phyloP scores from a whole-genome alignment of 345 rosid genomes.

The Erodium maritimum region DNA sequence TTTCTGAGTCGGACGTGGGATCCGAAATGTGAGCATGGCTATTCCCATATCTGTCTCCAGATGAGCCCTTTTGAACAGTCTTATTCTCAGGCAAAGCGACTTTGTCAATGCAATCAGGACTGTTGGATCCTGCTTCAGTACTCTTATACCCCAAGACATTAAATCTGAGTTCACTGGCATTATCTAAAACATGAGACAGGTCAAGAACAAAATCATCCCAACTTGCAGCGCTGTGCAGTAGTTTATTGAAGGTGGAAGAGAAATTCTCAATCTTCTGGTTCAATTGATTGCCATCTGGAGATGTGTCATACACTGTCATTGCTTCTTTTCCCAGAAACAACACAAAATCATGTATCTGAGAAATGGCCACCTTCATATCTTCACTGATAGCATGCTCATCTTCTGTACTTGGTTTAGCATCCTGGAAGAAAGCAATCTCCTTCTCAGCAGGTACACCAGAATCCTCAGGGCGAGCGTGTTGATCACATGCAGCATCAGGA shows the following conservation, averaged over 20 bases:
- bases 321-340: slow-evolving; percentile 64
- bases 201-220: slow-evolving; percentile 45
- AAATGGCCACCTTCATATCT: slow-evolving; percentile 29
- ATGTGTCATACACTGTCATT: slow-evolving; percentile 30
- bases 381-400: slow-evolving; percentile 9
- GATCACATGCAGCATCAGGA: not conserved
- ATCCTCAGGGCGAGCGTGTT: slow-evolving; percentile 10
- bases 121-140: slow-evolving; percentile 50
- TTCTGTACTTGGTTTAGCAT: slow-evolving; percentile 3
- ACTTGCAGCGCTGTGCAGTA: slow-evolving; percentile 22
- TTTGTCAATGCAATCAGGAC: slow-evolving; percentile 94
- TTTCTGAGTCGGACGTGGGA: slow-evolving; percentile 29
- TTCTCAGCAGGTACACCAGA: slow-evolving; percentile 16
- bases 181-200: slow-evolving; percentile 54
- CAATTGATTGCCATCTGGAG: slow-evolving; percentile 28
- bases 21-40: slow-evolving; percentile 43
- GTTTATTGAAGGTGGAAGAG: slow-evolving; percentile 42
- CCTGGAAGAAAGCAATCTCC: slow-evolving; percentile 15
- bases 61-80: slow-evolving; percentile 32
- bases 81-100: slow-evolving; percentile 79
- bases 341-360: slow-evolving; percentile 46
- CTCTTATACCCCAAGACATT: slow-evolving; percentile 47
- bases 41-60: slow-evolving; percentile 47
- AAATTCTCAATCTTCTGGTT: slow-evolving; percentile 49
- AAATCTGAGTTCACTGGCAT: slow-evolving; percentile 58